These are phyloP conservation scores for Musa beccarii DNA, from an alignment of 176 grass and related monocot species.

Conservation along the genomic window DNA sequence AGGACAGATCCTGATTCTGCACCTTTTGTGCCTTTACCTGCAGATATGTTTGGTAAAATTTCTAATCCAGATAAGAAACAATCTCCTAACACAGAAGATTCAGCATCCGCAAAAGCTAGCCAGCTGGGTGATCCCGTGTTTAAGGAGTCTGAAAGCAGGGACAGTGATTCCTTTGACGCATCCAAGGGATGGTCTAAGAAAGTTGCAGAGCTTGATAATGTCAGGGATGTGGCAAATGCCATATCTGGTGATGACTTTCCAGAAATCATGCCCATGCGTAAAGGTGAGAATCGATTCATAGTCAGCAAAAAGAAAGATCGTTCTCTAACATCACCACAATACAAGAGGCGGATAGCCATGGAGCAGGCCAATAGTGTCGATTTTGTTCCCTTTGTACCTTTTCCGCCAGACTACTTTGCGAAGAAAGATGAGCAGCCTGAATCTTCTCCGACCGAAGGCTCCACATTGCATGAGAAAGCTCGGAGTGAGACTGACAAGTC, in stretches of 20 bases:
- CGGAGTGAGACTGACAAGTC: background rate
- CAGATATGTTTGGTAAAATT: constrained; percentile 61
- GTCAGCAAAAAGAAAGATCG: constrained; percentile 88
- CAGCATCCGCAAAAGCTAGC: constrained; percentile 9
- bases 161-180: constrained; percentile 13
- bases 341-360: constrained; percentile 63
- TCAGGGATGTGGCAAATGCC: constrained; percentile 24
- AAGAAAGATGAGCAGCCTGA: constrained; percentile 59
- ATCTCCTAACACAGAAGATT: constrained; percentile 9
- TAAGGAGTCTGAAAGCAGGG: background rate
- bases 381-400: constrained; percentile 86
- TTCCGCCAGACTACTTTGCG: constrained; percentile 83
- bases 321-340: constrained; percentile 53
- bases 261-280: constrained; percentile 75
- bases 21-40: constrained; percentile 66
- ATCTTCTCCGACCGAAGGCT: constrained; percentile 29
- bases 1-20: constrained; percentile 34
- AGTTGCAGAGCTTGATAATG: constrained; percentile 29
- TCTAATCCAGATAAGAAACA: constrained; percentile 27
- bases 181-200: constrained; percentile 40
- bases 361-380: constrained; percentile 56
- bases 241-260: constrained; percentile 47
- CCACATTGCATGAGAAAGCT: constrained; percentile 15
- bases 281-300: constrained; percentile 84
- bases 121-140: background rate